Base-by-base conservation (phyloP, 2,329 filamentous ascomycete genomes). In the Emmonsiellopsis sp. region DNA sequence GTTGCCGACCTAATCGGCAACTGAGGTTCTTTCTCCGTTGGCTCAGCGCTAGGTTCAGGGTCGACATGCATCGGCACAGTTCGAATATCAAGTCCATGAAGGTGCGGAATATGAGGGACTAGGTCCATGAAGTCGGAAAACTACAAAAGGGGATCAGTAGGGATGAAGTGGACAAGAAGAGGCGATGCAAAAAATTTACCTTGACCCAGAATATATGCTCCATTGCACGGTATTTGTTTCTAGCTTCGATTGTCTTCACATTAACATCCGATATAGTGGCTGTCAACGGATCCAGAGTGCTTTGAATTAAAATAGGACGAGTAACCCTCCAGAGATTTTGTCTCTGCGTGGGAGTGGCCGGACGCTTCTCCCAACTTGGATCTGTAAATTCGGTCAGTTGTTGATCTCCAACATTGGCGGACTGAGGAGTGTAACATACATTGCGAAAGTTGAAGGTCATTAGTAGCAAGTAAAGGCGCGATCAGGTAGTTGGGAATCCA, bases 181-280 rank as follows among this genome's bases (percentile, higher is more conserved):
- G 36, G 6, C 40, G 33, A 42, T 10, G 33, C 37, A 34, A 21
- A 3, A 42, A 39, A 49, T 69, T 60, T 66, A 75, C 72, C 67
- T 70, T 74, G 55, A 77, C 70, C 75, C 75, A 77, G 58, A 77
- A 77, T 47, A 77, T 64, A 63, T 74, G 73, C 53, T 75, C 69
- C 72, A 77, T 73, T 32, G 66, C 66, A 57, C 73, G 71, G 63
- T 76, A 77, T 60, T 75, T 77, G 31, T 70, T 71, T 49, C 66
- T 62, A 27, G 71, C 72, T 59, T 74, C 72, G 48, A 63, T 65
- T 61, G 74, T 71, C 57, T 69, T 64, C 54, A 68, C 63, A 56
- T 68, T 68, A 43, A 72, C 64, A 36, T 73, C 65, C 48, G 68
- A 65, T 31, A 71, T 64, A 14, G 66, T 68, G 9, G 68, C 68